phyloP scores from a whole-genome alignment of 305 asterid species.

The Fraxinus sp. region DNA sequence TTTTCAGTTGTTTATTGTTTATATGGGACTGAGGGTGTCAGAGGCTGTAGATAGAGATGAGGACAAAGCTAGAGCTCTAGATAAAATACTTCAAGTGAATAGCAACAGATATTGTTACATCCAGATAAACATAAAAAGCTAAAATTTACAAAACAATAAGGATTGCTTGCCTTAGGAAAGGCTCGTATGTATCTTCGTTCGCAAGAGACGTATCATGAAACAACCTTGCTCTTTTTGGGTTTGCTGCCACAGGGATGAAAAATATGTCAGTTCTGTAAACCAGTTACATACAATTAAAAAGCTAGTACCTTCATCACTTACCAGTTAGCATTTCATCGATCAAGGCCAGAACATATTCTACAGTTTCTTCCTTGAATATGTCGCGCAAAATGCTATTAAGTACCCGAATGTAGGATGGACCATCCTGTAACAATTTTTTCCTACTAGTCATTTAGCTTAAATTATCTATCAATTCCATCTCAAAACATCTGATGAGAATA shows the following conservation, averaged over 20 bases:
- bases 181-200: slow-evolving; percentile 74
- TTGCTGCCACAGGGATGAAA: slow-evolving; percentile 48
- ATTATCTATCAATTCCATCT: slow-evolving; percentile 13
- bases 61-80: background rate
- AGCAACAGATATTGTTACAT: slow-evolving; percentile 2
- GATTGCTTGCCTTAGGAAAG: slow-evolving; percentile 73
- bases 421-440: slow-evolving; percentile 58
- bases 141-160: slow-evolving; percentile 10
- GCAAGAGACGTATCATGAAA: slow-evolving; percentile 77
- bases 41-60: background rate
- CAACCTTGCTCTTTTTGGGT: slow-evolving; percentile 78
- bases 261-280: slow-evolving; percentile 24
- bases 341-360: slow-evolving; percentile 81
- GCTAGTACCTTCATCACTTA: slow-evolving; percentile 24
- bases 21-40: background rate
- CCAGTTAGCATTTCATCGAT: slow-evolving; percentile 89
- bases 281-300: slow-evolving; percentile 12
- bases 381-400: slow-evolving; percentile 81
- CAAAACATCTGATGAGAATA: background rate
- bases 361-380: slow-evolving; percentile 84
- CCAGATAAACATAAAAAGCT: slow-evolving; percentile 18
- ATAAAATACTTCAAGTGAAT: background rate
- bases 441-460: slow-evolving; percentile 4
- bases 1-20: background rate
- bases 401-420: slow-evolving; percentile 69